These are phyloP conservation scores for Dioszegia hungarica DNA, from an alignment of 768 basidiomycete species.

Conservation along the genomic window DNA sequence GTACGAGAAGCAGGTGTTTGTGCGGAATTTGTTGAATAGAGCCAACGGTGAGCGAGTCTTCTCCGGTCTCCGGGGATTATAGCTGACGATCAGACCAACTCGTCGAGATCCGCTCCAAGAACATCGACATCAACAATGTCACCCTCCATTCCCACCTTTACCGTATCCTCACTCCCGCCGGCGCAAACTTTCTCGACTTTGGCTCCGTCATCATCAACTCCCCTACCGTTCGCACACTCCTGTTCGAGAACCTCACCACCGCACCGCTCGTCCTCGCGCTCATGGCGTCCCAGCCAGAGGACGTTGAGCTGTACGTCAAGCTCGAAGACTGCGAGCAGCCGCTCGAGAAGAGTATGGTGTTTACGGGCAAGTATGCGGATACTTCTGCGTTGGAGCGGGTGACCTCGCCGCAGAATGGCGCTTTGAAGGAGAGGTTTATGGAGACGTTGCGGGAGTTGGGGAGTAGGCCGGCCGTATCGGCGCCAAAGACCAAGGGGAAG, in stretches of 20 bases:
- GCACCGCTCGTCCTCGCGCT: conserved; percentile 31
- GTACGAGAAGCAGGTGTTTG: conserved; percentile 46
- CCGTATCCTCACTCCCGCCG: conserved; percentile 45
- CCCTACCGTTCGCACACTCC: conserved; percentile 36
- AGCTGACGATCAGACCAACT: conserved; percentile 26
- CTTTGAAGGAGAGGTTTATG: conserved; percentile 46
- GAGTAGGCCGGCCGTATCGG: conserved; percentile 1
- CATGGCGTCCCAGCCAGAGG: conserved; percentile 41
- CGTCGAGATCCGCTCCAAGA: conserved; percentile 37
- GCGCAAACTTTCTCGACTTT: conserved; percentile 47
- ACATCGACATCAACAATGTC: conserved; percentile 45
- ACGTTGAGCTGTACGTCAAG: conserved; percentile 42
- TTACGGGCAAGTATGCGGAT: conserved; percentile 16
- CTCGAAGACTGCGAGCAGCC: conserved; percentile 22
- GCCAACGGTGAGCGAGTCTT: conserved; percentile 22
- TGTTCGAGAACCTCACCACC: conserved; percentile 36
- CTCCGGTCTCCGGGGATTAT: background rate
- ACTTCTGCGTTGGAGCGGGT: conserved; percentile 13
- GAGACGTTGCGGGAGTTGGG: conserved; percentile 37
- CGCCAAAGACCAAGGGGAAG: conserved; percentile 9
- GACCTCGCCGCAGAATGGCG: conserved; percentile 28
- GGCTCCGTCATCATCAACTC: conserved; percentile 43
- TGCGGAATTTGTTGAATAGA: conserved; percentile 43
- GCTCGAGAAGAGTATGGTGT: background rate
- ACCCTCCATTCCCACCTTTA: conserved; percentile 47